Base-by-base conservation (phyloP, 352 stramenopile species). In the Aphanomyces astaci region DNA sequence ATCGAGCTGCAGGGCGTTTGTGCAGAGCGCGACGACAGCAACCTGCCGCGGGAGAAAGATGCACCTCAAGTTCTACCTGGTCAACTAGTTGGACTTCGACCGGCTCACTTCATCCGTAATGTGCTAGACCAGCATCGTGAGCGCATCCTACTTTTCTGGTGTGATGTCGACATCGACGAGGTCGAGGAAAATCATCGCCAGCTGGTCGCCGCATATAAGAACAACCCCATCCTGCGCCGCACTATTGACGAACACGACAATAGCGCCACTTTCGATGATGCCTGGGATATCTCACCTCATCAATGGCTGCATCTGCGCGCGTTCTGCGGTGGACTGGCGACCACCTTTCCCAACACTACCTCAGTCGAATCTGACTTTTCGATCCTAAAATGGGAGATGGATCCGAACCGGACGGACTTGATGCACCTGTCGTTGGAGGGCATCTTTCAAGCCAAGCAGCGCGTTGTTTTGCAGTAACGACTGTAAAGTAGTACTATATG, bases 401-500 rank as follows among this genome's bases (percentile, higher is more conserved):
- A 77, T 17, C 79, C 86, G 70, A 85, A 85, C 45, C 78, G 76
- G 3, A 71, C 84, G 69, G 81, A 78, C 17, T 79, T 80, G 73
- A 63, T 88, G 15, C 78, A 88, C 69, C 84, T 87, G 52, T 73
- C 78, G 22, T 75, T 88, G 24, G 80, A 88, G 64, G 80, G 80
- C 2, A 87, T 88, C 43, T 68, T 88, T 43, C 80, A 88, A 67
- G 78, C 80, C n/a, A 75, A 80, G 32, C 80, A 87, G n/a, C n/a
- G n/a, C n/a, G n/a, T n/a, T n/a, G n/a, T n/a, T n/a, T n/a, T n/a
- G n/a, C n/a, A n/a, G n/a, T n/a, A n/a, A n/a, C n/a, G n/a, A n/a
- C n/a, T n/a, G n/a, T n/a, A n/a, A n/a, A n/a, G n/a, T n/a, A n/a
- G n/a, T n/a, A n/a, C n/a, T n/a, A n/a, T n/a, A n/a, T n/a, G n/a